A percentile compares a stretch with the other conserved stretches of the same genome.
Conservation (phyloP, 2,329 filamentous ascomycete species). For the Curvularia lunata region DNA sequence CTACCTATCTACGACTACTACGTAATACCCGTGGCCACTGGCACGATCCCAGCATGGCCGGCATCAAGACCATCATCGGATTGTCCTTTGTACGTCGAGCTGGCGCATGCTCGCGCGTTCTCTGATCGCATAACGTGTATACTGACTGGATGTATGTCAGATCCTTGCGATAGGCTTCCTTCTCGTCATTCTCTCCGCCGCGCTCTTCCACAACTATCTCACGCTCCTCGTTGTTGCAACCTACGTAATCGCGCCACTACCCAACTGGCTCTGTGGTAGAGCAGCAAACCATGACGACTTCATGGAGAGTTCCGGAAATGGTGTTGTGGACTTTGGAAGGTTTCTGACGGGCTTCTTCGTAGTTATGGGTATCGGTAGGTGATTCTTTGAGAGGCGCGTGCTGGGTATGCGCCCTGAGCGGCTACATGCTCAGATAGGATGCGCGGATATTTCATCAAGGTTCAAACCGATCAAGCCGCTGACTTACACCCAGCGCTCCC, state of each 20-base stretch:
- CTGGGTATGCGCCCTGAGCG: background rate
- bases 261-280: slow-evolving; percentile 93
- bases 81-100: slow-evolving; percentile 81
- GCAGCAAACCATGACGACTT: slow-evolving; percentile 95
- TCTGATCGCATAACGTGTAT: background rate
- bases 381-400: background rate
- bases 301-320: slow-evolving; percentile 81
- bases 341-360: slow-evolving; percentile 96
- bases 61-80: slow-evolving; percentile 98
- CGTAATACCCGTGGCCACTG: background rate
- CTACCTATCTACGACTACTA: background rate
- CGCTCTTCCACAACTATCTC: slow-evolving; percentile 92
- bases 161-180: slow-evolving; percentile 98
- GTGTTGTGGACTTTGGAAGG: slow-evolving; percentile 88
- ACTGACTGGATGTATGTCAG: slow-evolving; percentile 49
- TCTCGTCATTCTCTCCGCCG: slow-evolving; percentile 96
- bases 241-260: slow-evolving; percentile 89
- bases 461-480: slow-evolving; percentile 6
- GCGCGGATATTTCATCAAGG: background rate
- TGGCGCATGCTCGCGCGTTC: slow-evolving; percentile 23
- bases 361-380: slow-evolving; percentile 94
- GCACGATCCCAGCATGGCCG: slow-evolving; percentile 66
- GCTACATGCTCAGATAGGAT: background rate
- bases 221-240: slow-evolving; percentile 94
- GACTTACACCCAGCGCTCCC: slow-evolving; percentile 71